These are phyloP conservation scores for Phylloporus arenicola DNA, from an alignment of 768 basidiomycete genomes.

Conservation along the genomic window DNA sequence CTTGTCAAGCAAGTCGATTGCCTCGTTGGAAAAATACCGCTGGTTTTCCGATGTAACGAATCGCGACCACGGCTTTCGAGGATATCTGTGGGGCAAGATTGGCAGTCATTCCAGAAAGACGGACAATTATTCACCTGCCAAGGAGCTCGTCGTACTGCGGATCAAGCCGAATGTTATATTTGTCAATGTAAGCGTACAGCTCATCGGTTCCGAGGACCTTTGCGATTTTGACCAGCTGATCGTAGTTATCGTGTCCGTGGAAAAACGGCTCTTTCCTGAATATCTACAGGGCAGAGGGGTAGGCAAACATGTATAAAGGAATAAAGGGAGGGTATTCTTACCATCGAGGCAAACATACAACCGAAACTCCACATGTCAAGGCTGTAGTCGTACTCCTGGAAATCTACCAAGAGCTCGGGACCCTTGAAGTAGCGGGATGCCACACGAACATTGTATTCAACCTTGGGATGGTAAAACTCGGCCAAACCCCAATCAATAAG, in stretches of 20 bases:
- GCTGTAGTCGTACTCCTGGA: conserved; percentile 97
- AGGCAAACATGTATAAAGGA: neutral
- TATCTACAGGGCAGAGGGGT: conserved; percentile 50
- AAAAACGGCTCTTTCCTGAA: conserved; percentile 99
- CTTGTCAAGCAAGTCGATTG: conserved; percentile 94
- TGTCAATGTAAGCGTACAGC: conserved; percentile 85
- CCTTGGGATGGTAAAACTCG: conserved; percentile 97
- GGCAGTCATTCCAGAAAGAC: conserved; percentile 6
- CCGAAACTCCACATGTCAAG: conserved; percentile 99
- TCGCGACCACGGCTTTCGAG: conserved; percentile 90
- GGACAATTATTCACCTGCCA: conserved; percentile 51
- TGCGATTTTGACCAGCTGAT: conserved; percentile 96
- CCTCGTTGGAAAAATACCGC: conserved; percentile 93
- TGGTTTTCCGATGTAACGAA: conserved; percentile 97
- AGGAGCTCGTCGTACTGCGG: conserved; percentile 95
- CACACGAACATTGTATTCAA: conserved; percentile 97
- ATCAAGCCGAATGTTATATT: conserved; percentile 93
- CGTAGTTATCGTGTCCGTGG: conserved; percentile 98
- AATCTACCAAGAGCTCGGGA: conserved; percentile 92
- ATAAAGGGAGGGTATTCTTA: conserved; percentile 31
- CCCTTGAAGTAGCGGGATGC: conserved; percentile 98
- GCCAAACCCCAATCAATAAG: conserved; percentile 99
- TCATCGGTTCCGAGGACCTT: conserved; percentile 98
- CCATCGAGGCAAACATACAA: conserved; percentile 99
- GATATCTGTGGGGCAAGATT: conserved; percentile 50